Evolutionary conservation across 169 alveolate species (phyloP), one percentile per base, ranked within the genome.

Genomic region (Plasmodium coatneyi): DNA sequence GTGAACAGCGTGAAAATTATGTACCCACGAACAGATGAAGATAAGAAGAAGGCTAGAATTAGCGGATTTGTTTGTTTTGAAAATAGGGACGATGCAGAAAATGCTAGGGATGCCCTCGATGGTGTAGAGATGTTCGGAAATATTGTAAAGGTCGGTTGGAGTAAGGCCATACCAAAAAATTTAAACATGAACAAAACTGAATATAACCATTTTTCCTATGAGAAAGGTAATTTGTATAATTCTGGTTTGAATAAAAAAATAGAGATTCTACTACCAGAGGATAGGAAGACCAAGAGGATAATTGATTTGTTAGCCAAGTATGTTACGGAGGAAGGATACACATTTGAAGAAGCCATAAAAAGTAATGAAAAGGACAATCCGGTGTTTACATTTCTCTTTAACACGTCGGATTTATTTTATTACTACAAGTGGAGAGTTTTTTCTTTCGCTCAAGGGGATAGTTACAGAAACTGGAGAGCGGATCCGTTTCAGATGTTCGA

Each of bases 11-110:
- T 97, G 4, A 97, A 97, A 84, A 93, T 97, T 30, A 97, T 97
- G 98, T 96, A 93, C 34, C 98, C 98, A 28, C 93, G 98, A 74
- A 93, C 95, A 60, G 98, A 96, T 22, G 98, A 97, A 80, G 98
- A 97, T 89, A 80, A 95, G 66, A 91, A 84, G 71, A 80, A 96
- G 36, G 96, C 95, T 52, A 91, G 97, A 79, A 95, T 96, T 54
- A 96, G 97, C 60, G 98, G 98, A 7, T 97, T 96, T 66, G 97
- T 97, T 34, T 94, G 96, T 71, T 97, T 95, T 89, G 96, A 96
- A 89, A 95, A 93, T 83, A 93, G 95, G 71, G 93, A 84, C 36
- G 86, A 83, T 72, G 98, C 98, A 80, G 98, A 96, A 79, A 86
- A 96, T 66, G 98, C 98, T 5, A 97, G 95, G 84, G 94, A 96